Evolutionary conservation across 179 eudicot genomes (phyloP), one percentile per base, ranked within the genome.

Genomic region (Beta macrorhiza): DNA sequence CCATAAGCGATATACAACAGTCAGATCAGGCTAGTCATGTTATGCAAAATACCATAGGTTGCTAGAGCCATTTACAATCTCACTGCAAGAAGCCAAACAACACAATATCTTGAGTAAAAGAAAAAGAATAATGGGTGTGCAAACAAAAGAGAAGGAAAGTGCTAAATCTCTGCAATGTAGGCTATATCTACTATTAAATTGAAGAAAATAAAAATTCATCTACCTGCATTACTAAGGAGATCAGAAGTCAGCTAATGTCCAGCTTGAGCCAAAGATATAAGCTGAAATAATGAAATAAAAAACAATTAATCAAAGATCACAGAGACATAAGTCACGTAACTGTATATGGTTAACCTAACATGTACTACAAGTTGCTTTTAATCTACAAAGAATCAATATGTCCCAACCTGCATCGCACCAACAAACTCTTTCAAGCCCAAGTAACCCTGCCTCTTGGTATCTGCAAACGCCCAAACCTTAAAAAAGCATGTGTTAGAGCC

Each of bases 391-490:
- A 37, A 17, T 25, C 56, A 70, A 70, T n/a, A 49, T n/a, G 11
- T 65, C 67, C 53, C 47, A 87, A 93, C 98, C 98, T 95, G 95
- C 97, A 95, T 93, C 57, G 98, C 98, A 71, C 92, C 86, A 81
- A 92, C 83, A 70, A 95, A 95, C 83, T 95, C 96, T 76, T 86
- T 88, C 20, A 93, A 87, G n/a, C 96, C 96, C 76, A 95, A 77
- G 84, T 83, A 93, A n/a, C 99, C 99, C 83, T 92, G 94, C 69
- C 97, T 85, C 77, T 88, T 93, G 37, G 97, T 82, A 85, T 95
- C 99, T 17, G 98, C 95, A 72, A 91, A 76, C 71, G 95, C 99
- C 99, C 99, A 95, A 67, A 93, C 95, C 98, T 95, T 57, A 29
- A 72, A n/a, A 55, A 78, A 71, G 42, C 44, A 72, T 0, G 45